Base-by-base conservation (phyloP, 129 eudicot species). In the Mikania micrantha region DNA sequence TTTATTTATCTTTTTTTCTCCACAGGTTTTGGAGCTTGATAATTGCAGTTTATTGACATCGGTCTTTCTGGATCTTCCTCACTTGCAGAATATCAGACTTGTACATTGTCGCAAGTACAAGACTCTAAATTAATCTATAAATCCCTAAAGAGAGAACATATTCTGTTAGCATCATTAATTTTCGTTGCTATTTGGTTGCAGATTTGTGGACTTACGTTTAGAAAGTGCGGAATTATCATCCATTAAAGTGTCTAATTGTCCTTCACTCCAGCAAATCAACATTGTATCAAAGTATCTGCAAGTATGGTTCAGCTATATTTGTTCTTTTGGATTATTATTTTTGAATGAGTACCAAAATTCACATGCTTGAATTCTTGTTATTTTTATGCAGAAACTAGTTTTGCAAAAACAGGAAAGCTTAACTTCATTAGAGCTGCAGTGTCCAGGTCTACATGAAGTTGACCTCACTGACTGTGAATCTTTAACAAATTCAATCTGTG, bases 391-490 rank as follows among this genome's bases (percentile, higher is more conserved):
- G 98, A 93, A 93, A 79, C 34, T 93, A 66, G 84, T 85, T 42
- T 77, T 93, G 81, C 96, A 89, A 60, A 93, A 93, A 75, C 99
- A 93, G 75, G 99, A 93, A 72, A 93, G 99, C 80, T 86, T 93
- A 79, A 86, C 87, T 12, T 77, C 88, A 17, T 74, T 93, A 69
- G 85, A 87, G 62, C 77, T 93, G 76, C 92, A 93, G 45, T 93
- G 96, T 79, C 88, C 29, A 20, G 67, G 66, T 60, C 67, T 93
- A 68, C 74, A 66, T 77, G 99, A 89, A 81, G 95, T 93, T 57
- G 99, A 93, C 84, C 93, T 93, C 38, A 77, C 95, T 72, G 96
- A 86, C 53, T 93, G 96, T 69, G 96, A 89, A 77, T 84, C 95
- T 15, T 69, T 93, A 84, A 88, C 92, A 34, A 82, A 84, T 74